A percentile compares a stretch with the other conserved stretches of the same genome.
phyloP scores from a whole-genome alignment of 2,329 filamentous ascomycete genomes.

The Beauveria asiatica region DNA sequence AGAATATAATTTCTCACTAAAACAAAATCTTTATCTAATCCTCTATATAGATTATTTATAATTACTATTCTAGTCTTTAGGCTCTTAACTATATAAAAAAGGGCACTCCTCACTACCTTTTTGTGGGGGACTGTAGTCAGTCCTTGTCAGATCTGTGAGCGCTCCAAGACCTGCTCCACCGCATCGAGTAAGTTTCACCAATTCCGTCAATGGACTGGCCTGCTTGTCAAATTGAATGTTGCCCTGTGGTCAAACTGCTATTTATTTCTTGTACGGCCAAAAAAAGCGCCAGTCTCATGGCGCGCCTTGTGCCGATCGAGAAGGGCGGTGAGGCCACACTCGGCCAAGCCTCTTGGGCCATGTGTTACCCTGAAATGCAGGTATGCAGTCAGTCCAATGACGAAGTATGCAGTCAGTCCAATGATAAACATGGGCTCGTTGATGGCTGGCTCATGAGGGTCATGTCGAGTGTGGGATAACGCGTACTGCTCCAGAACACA shows the following conservation, averaged over 20 bases:
- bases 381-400: background rate
- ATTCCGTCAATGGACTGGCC: no score
- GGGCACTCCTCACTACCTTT: no score
- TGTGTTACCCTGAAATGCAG: background rate
- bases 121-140: background rate
- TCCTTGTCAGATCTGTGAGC: conserved; percentile 7
- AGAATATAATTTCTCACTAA: no score
- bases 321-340: conserved; percentile 6
- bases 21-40: no score
- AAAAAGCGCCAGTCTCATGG: background rate
- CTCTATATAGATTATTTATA: no score
- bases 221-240: background rate
- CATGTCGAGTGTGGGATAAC: background rate
- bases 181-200: background rate
- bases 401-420: background rate
- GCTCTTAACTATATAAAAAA: no score
- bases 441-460: background rate
- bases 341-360: background rate
- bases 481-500: background rate
- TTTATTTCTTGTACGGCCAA: background rate
- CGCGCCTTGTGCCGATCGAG: background rate
- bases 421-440: no score
- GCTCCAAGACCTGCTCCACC: background rate
- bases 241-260: background rate
- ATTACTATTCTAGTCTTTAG: no score